A percentile compares a stretch with the other conserved stretches of the same genome.
Evolutionary conservation across 2,329 filamentous ascomycete genomes (phyloP).

Genomic region (Curvularia lunata): DNA sequence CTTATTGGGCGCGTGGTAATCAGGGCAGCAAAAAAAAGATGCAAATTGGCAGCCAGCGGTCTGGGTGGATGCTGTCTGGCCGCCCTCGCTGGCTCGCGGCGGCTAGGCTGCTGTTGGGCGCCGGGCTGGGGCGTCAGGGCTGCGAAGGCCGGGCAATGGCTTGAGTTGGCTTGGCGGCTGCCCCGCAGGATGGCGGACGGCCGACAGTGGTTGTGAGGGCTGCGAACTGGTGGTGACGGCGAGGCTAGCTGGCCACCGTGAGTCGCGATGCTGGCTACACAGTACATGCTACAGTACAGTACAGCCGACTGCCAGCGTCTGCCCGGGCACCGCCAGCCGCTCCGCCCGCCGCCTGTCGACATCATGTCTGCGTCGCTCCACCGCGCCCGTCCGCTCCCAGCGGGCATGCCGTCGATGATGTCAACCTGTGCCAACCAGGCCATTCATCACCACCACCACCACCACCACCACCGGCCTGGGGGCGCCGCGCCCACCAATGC

Average conservation of each 20-base stretch:
- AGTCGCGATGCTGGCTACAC: too few relatives aligned
- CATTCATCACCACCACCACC: too few relatives aligned
- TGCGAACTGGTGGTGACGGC: conserved; percentile 14
- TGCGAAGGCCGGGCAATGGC: conserved; percentile 17
- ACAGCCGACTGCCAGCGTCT: too few relatives aligned
- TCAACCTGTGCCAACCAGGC: conserved; percentile 30
- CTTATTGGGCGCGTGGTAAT: conserved; percentile 32
- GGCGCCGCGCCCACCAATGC: conserved; percentile 4
- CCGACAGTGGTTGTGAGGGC: conserved; percentile 1
- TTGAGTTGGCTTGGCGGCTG: conserved; percentile 27
- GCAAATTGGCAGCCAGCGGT: not conserved
- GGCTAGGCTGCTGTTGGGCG: conserved; percentile 8
- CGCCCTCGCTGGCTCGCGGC: conserved; percentile 2
- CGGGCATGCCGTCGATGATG: conserved; percentile 27
- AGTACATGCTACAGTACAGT: too few relatives aligned
- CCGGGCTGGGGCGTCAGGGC: conserved; percentile 4
- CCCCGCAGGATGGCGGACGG: conserved; percentile 20
- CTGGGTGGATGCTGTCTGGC: not conserved
- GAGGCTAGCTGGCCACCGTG: not conserved
- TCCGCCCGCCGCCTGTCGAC: not conserved
- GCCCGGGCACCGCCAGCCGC: not conserved
- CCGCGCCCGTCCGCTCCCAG: conserved; percentile 9
- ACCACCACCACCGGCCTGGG: conserved; percentile 2
- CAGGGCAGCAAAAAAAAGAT: conserved; percentile 1
- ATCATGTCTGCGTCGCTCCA: conserved; percentile 22